Percentiles rank a stretch among this genome's conserved stretches.
These are phyloP conservation scores for Fusarium annulatum DNA, from an alignment of 2,329 filamentous ascomycete genomes.

Conservation along the genomic window DNA sequence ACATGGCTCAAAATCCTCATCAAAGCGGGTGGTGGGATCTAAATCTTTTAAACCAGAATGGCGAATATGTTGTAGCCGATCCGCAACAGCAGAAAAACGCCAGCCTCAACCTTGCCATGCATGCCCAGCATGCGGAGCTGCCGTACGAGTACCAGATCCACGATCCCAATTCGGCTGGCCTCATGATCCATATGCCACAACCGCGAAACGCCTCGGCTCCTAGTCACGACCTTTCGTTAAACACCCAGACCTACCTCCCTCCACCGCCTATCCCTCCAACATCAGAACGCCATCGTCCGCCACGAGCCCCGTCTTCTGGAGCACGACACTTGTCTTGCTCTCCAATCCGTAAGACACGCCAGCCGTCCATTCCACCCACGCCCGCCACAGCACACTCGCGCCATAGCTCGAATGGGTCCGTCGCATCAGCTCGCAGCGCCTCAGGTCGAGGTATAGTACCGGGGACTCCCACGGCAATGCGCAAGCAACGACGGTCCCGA, in stretches of 20 bases:
- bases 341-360: slow-evolving; percentile 56
- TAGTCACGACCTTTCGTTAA: slow-evolving; percentile 50
- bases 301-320: slow-evolving; percentile 65
- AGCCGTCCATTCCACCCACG: slow-evolving; percentile 55
- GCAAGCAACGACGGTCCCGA: slow-evolving; percentile 54
- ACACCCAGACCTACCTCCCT: slow-evolving; percentile 51
- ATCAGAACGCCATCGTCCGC: slow-evolving; percentile 57
- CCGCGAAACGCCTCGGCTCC: slow-evolving; percentile 53
- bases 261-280: slow-evolving; percentile 47
- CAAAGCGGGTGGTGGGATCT: slow-evolving; percentile 49
- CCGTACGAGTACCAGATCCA: slow-evolving; percentile 54
- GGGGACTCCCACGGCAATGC: slow-evolving; percentile 54
- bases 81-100: slow-evolving; percentile 51
- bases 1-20: slow-evolving; percentile 40
- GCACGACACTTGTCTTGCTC: slow-evolving; percentile 59
- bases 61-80: slow-evolving; percentile 40
- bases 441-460: slow-evolving; percentile 53
- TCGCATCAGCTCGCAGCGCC: slow-evolving; percentile 50
- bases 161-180: slow-evolving; percentile 51
- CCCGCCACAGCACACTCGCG: slow-evolving; percentile 52
- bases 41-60: slow-evolving; percentile 45
- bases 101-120: slow-evolving; percentile 54
- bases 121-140: slow-evolving; percentile 54
- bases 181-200: slow-evolving; percentile 67
- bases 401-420: slow-evolving; percentile 54